Conservation (phyloP, 768 basidiomycete species). For the Lactifluus subvellereus region DNA sequence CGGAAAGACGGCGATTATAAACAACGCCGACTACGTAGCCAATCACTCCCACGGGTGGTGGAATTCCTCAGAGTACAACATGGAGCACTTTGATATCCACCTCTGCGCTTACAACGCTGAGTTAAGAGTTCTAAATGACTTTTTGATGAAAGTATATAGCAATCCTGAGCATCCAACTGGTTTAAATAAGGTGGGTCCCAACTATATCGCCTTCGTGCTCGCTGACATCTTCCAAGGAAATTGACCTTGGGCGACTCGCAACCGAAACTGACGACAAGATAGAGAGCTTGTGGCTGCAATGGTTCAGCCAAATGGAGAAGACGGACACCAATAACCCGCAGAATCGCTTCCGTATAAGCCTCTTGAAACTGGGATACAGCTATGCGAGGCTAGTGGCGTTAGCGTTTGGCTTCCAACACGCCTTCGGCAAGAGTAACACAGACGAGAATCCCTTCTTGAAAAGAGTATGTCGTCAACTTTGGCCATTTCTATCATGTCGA, state of each 20-base stretch:
- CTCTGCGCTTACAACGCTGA: conserved; percentile 72
- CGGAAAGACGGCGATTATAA: conserved; percentile 82
- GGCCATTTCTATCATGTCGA: conserved; percentile 6
- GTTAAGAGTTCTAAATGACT: conserved; percentile 56
- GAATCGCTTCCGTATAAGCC: conserved; percentile 53
- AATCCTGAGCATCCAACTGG: conserved; percentile 70
- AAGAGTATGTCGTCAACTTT: conserved; percentile 43
- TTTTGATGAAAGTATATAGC: conserved; percentile 56
- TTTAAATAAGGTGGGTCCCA: conserved; percentile 54
- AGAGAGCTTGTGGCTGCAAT: conserved; percentile 46
- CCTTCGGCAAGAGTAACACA: conserved; percentile 52
- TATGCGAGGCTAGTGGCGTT: conserved; percentile 65
- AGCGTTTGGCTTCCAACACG: conserved; percentile 74
- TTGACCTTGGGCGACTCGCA: conserved; percentile 60
- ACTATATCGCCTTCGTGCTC: neutral
- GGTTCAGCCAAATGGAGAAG: conserved; percentile 48
- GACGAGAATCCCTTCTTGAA: conserved; percentile 62
- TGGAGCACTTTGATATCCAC: conserved; percentile 75
- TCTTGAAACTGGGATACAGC: conserved; percentile 57
- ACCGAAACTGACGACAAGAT: conserved; percentile 65
- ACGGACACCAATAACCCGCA: conserved; percentile 51
- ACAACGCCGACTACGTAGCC: conserved; percentile 68
- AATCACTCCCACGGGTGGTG: conserved; percentile 41
- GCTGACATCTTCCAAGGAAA: conserved; percentile 36
- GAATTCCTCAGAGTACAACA: conserved; percentile 35